phyloP scores from a whole-genome alignment of 108 stramenopile genomes.

The Discostella pseudostelligera region DNA sequence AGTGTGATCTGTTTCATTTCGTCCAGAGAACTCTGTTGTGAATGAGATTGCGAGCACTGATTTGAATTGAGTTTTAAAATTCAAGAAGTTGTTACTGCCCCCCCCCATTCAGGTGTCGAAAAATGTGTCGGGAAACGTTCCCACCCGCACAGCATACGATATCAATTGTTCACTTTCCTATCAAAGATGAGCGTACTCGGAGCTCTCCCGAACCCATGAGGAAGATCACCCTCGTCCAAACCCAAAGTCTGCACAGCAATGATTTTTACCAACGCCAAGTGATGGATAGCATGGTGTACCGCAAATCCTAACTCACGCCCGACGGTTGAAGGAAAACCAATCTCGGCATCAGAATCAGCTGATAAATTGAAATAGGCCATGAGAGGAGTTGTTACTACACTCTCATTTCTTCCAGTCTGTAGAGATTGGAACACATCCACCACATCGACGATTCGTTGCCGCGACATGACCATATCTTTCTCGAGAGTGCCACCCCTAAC shows the following conservation, averaged over 20 bases:
- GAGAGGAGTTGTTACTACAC: constrained; percentile 26
- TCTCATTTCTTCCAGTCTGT: background rate
- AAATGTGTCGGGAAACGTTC: background rate
- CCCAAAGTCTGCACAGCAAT: constrained; percentile 59
- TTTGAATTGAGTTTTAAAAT: no score
- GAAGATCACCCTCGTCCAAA: constrained; percentile 52
- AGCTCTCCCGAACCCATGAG: constrained; percentile 76
- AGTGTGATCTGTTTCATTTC: no score
- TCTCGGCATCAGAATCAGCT: constrained; percentile 55
- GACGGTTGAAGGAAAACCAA: constrained; percentile 58
- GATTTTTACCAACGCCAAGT: constrained; percentile 88
- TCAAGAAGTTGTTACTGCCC: no score
- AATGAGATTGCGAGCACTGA: no score
- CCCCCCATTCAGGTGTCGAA: no score
- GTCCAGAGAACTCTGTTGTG: no score
- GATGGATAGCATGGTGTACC: constrained; percentile 93
- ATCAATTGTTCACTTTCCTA: background rate
- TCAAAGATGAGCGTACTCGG: constrained; percentile 78
- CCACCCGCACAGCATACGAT: background rate
- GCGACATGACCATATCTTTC: constrained; percentile 58
- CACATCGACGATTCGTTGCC: constrained; percentile 56
- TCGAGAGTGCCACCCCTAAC: constrained; percentile 74
- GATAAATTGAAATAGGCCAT: constrained; percentile 76
- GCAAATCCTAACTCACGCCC: constrained; percentile 86
- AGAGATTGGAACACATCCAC: constrained; percentile 39